These are phyloP conservation scores for Fusarium nisikadoi DNA, from an alignment of 2,329 filamentous ascomycete genomes.

Conservation along the genomic window DNA sequence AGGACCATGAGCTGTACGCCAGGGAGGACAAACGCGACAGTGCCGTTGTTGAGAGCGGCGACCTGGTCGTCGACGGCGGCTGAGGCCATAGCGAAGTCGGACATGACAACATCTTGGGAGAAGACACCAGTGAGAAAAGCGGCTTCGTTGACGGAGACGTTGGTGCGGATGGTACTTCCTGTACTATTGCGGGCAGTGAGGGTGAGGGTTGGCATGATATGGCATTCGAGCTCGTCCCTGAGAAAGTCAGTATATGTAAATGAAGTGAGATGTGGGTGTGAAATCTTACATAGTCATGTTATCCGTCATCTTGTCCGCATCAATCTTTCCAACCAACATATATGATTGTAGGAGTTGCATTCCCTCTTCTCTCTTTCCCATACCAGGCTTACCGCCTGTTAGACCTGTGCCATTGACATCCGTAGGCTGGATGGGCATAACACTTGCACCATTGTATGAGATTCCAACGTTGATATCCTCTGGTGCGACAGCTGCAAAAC, in stretches of 20 bases:
- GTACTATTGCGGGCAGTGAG: conserved; percentile 66
- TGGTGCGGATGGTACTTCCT: conserved; percentile 67
- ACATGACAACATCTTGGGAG: conserved; percentile 65
- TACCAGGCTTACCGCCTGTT: conserved; percentile 27
- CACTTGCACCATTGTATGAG: conserved; percentile 62
- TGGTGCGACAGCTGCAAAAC: conserved; percentile 62
- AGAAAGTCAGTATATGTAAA: conserved; percentile 11
- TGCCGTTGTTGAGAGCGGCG: conserved; percentile 59
- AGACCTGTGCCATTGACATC: conserved; percentile 43
- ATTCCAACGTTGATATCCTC: conserved; percentile 66
- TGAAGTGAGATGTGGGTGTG: conserved; percentile 25
- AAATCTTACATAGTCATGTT: conserved; percentile 70
- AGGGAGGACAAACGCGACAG: conserved; percentile 74
- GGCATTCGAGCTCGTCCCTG: conserved; percentile 68
- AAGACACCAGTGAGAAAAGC: conserved; percentile 78
- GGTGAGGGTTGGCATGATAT: conserved; percentile 75
- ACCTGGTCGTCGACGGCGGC: conserved; percentile 61
- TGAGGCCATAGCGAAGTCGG: conserved; percentile 60
- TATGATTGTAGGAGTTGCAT: conserved; percentile 69
- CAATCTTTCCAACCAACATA: conserved; percentile 76
- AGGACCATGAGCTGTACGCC: conserved; percentile 75
- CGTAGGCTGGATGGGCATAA: conserved; percentile 43
- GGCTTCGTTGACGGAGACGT: conserved; percentile 75
- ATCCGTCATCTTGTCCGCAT: conserved; percentile 62
- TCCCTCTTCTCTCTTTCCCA: conserved; percentile 35